Evolutionary conservation across 257 asterid genomes (phyloP).

Genomic region (Solanum gracilifrons): DNA sequence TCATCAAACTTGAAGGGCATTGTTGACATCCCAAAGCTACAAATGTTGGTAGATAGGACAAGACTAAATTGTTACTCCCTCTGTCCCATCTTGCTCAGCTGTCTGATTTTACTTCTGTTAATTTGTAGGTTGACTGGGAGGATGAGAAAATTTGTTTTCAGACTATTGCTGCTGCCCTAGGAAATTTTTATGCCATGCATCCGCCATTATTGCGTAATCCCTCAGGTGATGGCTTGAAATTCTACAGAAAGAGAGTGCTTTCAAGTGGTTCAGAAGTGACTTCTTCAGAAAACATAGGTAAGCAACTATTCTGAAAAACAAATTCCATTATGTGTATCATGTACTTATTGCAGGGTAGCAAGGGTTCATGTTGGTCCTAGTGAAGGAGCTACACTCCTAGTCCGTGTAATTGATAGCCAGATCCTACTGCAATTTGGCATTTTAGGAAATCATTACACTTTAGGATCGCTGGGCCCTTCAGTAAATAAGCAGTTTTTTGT

Average conservation of each 20-base stretch:
- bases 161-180: conserved; percentile 92
- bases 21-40: not conserved
- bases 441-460: not conserved
- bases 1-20: not conserved
- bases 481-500: not conserved
- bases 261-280: conserved; percentile 22
- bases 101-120: not conserved
- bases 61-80: not conserved
- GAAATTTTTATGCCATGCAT: conserved; percentile 78
- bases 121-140: conserved; percentile 78
- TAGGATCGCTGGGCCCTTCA: not conserved
- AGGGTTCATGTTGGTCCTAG: not conserved
- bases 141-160: conserved; percentile 79
- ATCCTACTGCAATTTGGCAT: not conserved
- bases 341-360: not conserved
- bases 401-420: not conserved
- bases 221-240: conserved; percentile 63
- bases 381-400: not conserved
- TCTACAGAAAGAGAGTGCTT: conserved; percentile 43
- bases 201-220: conserved; percentile 95
- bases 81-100: not conserved
- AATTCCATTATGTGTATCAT: not conserved
- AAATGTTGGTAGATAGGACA: not conserved
- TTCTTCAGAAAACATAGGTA: not conserved
- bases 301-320: not conserved